Evolutionary conservation across 2,329 filamentous ascomycete species (phyloP), one percentile per base, ranked within the genome.

Genomic region (Scleromitrula shiraiana): DNA sequence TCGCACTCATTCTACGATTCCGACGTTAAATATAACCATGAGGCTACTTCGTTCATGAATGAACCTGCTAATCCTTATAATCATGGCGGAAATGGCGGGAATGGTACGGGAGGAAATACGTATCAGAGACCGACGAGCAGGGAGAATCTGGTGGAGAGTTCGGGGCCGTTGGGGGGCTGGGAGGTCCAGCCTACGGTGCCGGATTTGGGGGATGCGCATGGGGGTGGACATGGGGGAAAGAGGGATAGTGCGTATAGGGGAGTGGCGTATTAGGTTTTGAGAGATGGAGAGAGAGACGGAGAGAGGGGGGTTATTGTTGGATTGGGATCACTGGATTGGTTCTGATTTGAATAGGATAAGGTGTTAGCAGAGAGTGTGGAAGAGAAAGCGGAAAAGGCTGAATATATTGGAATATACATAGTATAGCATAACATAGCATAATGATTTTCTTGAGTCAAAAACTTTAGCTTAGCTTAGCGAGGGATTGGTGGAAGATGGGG

Each of bases 61-160:
- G 59, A 62, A 20, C 57, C 61, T 6, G 58, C 54, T 26, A 61
- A 63, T 39, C 57, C 60, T 19, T 61, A 63, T 43, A 22, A n/a
- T n/a, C n/a, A n/a, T n/a, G n/a, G n/a, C n/a, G n/a, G n/a, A 39
- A 52, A 3, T 53, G 50, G 54, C 50, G 14, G 51, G 53, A 12
- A 45, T 52, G 17, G 24, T 37, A 6, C 50, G 52, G 33, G 52
- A 51, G n/a, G 33, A 41, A 14, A 33, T 50, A 10, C 27, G 27
- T 7, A 14, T 30, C 27, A 37, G 14, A 35, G 39, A 20, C 49
- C 45, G 2, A 53, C 53, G 2, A 58, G 53, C 30, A 46, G 41
- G n/a, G 59, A 61, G 23, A 54, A 56, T 22, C 46, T 63, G 2
- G 53, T 63, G 2, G 24, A 30, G 4, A 49, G 51, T 2, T 59